Conservation (phyloP, 1,284 basidiomycete species). For the Ceratobasidium theobromae region DNA sequence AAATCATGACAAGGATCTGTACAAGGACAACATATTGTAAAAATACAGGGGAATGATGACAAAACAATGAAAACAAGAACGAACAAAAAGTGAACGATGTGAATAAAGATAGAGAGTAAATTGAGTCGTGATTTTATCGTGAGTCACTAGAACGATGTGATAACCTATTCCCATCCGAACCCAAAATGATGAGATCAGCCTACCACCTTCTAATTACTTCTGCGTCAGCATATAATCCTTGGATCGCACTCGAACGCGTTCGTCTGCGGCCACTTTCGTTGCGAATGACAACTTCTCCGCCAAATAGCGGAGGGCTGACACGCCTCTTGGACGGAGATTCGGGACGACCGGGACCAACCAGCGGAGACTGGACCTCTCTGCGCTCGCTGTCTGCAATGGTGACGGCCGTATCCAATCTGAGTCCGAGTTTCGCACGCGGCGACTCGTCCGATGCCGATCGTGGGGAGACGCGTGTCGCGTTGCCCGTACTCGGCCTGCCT, state of each 20-base stretch:
- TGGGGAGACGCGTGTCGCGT: background rate
- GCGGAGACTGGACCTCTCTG: slow-evolving; percentile 2
- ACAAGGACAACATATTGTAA: too few species aligned
- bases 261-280: slow-evolving; percentile 20
- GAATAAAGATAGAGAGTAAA: too few species aligned
- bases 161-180: too few species aligned
- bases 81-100: too few species aligned
- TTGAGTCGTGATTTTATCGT: too few species aligned
- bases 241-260: slow-evolving; percentile 23
- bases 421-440: background rate
- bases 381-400: background rate
- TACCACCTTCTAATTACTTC: slow-evolving; percentile 13
- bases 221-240: slow-evolving; percentile 17
- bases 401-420: background rate
- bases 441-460: slow-evolving; percentile 1
- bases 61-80: too few species aligned
- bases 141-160: too few species aligned
- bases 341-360: background rate
- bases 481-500: slow-evolving; percentile 11
- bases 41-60: too few species aligned
- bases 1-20: too few species aligned
- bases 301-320: background rate
- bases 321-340: background rate
- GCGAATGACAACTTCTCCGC: slow-evolving; percentile 27
- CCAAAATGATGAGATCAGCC: too few species aligned